Conservation (phyloP, 108 stramenopile genomes). For the Cyclotella sp. region DNA sequence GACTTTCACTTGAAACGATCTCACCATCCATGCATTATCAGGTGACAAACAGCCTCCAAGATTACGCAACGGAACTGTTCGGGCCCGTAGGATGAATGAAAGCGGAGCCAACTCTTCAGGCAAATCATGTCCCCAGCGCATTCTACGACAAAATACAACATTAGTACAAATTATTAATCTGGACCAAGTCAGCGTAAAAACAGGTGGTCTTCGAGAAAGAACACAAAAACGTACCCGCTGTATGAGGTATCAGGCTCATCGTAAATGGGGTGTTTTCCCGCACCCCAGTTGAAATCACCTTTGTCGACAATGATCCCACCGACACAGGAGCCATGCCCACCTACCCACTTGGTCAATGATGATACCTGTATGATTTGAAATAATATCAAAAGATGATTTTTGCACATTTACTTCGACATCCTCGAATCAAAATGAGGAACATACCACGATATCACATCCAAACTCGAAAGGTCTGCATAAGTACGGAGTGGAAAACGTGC, state of each 20-base stretch:
- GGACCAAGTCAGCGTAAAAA: not conserved
- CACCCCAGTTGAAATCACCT: conserved; percentile 79
- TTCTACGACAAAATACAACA: not conserved
- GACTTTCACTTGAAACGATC: not conserved
- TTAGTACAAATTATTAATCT: not conserved
- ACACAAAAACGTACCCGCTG: conserved; percentile 37
- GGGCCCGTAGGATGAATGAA: conserved; percentile 75
- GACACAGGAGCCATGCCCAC: conserved; percentile 82
- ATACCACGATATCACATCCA: conserved; percentile 82
- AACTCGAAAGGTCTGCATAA: conserved; percentile 83
- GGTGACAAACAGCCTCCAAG: conserved; percentile 87
- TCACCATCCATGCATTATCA: conserved; percentile 77
- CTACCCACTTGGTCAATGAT: conserved; percentile 92
- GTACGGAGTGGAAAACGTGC: conserved; percentile 85
- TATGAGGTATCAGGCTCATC: conserved; percentile 73
- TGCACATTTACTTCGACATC: too few relatives aligned
- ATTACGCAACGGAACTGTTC: conserved; percentile 79
- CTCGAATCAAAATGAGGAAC: not conserved
- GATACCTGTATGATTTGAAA: conserved; percentile 16
- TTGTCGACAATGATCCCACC: conserved; percentile 79
- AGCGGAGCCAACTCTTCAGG: conserved; percentile 74
- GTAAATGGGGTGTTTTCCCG: conserved; percentile 83
- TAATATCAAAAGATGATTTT: not conserved
- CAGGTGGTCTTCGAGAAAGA: not conserved
- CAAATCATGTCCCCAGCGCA: conserved; percentile 83